Conservation (phyloP, 2,329 filamentous ascomycete species). For the Nemania sp. region DNA sequence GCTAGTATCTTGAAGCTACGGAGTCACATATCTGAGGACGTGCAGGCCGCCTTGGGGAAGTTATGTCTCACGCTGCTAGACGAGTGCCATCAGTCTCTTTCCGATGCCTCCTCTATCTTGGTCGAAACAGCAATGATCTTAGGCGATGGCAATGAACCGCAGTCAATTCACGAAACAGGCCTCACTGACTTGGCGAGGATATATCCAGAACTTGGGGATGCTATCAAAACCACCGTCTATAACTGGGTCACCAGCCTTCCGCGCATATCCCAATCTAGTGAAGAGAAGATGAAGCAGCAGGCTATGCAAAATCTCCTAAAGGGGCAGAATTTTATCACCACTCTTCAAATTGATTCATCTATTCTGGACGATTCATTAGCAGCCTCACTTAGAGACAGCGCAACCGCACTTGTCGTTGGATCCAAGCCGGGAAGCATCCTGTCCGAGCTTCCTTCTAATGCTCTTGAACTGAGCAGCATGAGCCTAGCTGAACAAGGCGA, state of each 20-base stretch:
- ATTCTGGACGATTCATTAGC: conserved; percentile 70
- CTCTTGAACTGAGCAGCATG: conserved; percentile 38
- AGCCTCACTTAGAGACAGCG: conserved; percentile 73
- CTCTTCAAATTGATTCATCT: conserved; percentile 66
- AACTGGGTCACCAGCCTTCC: conserved; percentile 83
- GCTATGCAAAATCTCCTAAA: conserved; percentile 78
- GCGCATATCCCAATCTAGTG: conserved; percentile 79
- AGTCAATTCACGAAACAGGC: conserved; percentile 49
- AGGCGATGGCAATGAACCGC: conserved; percentile 54
- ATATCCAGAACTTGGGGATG: conserved; percentile 64
- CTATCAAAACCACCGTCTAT: conserved; percentile 72
- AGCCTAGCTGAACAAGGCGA: conserved; percentile 33
- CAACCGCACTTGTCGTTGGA: conserved; percentile 52
- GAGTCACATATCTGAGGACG: conserved; percentile 68
- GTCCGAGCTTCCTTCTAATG: conserved; percentile 41
- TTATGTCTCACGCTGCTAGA: conserved; percentile 78
- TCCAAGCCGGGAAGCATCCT: conserved; percentile 41
- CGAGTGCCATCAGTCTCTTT: conserved; percentile 75
- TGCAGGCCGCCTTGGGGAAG: conserved; percentile 68
- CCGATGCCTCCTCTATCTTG: conserved; percentile 70
- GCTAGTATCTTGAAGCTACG: conserved; percentile 77
- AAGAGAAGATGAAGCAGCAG: conserved; percentile 75
- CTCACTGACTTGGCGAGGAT: conserved; percentile 66
- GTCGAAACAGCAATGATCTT: conserved; percentile 82
- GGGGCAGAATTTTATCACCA: conserved; percentile 68